Percentiles rank a stretch among this genome's conserved stretches.
These are phyloP conservation scores for Metschnikowia reukaufii DNA, from an alignment of 805 yeast species.

Conservation along the genomic window DNA sequence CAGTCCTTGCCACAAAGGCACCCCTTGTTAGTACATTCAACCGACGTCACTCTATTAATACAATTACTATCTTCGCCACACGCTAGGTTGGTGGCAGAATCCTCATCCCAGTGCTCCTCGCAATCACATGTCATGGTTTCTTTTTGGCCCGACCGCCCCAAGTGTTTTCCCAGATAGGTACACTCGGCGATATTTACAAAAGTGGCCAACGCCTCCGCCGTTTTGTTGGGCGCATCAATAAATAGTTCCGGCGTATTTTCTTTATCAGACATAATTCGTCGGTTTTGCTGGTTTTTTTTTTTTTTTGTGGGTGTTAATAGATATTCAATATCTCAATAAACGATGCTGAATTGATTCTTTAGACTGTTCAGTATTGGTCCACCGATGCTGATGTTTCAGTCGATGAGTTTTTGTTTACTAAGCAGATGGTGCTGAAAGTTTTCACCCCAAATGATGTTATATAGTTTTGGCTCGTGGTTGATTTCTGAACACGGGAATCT, in stretches of 20 bases:
- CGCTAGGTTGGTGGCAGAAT: slow-evolving; percentile 49
- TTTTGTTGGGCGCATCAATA: slow-evolving; percentile 50
- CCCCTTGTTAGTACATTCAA: slow-evolving; percentile 77
- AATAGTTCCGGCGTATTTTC: slow-evolving; percentile 28
- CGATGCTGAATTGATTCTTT: not conserved
- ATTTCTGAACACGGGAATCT: no score
- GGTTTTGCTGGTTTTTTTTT: not conserved
- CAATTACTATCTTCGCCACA: slow-evolving; percentile 88
- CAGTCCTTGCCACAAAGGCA: slow-evolving; percentile 77
- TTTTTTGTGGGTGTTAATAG: not conserved
- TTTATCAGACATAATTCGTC: slow-evolving; percentile 4
- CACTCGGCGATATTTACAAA: slow-evolving; percentile 60
- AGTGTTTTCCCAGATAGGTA: slow-evolving; percentile 56
- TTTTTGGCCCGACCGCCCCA: slow-evolving; percentile 73
- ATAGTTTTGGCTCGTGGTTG: no score
- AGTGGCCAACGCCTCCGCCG: slow-evolving; percentile 63
- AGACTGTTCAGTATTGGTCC: not conserved
- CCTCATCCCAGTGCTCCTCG: slow-evolving; percentile 47
- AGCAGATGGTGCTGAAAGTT: no score
- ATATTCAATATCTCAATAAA: no score
- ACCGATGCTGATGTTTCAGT: not conserved
- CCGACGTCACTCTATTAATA: slow-evolving; percentile 87
- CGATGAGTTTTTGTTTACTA: no score
- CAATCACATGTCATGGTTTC: slow-evolving; percentile 94
- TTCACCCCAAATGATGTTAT: no score